phyloP scores from a whole-genome alignment of 2,329 filamentous ascomycete species.

The Zymoseptoria passerinii region DNA sequence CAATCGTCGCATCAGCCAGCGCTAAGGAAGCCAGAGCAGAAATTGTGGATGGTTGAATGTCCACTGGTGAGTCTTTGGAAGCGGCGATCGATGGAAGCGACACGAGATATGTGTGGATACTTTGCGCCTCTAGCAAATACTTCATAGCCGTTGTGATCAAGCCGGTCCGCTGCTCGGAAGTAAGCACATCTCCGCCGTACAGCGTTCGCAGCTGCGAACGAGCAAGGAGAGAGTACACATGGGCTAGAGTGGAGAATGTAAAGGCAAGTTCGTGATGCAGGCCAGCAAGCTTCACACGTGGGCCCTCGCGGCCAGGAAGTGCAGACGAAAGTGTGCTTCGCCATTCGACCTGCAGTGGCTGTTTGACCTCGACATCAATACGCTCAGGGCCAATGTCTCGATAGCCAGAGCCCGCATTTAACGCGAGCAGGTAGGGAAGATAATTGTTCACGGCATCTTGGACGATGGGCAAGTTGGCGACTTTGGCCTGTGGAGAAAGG shows the following conservation, averaged over 20 bases:
- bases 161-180: conserved; percentile 56
- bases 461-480: conserved; percentile 61
- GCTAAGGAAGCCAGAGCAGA: conserved; percentile 52
- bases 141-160: conserved; percentile 69
- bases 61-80: conserved; percentile 32
- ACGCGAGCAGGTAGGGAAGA: conserved; percentile 70
- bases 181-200: conserved; percentile 57
- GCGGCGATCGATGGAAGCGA: conserved; percentile 41
- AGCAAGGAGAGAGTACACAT: conserved; percentile 63
- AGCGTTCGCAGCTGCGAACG: conserved; percentile 64
- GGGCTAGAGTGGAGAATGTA: conserved; percentile 66
- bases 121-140: conserved; percentile 67
- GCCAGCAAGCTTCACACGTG: conserved; percentile 61
- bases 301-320: conserved; percentile 55
- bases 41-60: conserved; percentile 38
- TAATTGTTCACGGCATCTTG: conserved; percentile 65
- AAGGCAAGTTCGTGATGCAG: conserved; percentile 81
- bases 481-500: conserved; percentile 62
- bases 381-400: conserved; percentile 47
- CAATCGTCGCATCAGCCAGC: conserved; percentile 78
- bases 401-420: conserved; percentile 59
- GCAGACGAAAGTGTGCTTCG: conserved; percentile 65
- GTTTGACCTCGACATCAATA: conserved; percentile 59
- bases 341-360: conserved; percentile 67
- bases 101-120: conserved; percentile 64